Base-by-base conservation (phyloP, 192 early-diverging fungal species). In the Neocallimastix lanati region DNA sequence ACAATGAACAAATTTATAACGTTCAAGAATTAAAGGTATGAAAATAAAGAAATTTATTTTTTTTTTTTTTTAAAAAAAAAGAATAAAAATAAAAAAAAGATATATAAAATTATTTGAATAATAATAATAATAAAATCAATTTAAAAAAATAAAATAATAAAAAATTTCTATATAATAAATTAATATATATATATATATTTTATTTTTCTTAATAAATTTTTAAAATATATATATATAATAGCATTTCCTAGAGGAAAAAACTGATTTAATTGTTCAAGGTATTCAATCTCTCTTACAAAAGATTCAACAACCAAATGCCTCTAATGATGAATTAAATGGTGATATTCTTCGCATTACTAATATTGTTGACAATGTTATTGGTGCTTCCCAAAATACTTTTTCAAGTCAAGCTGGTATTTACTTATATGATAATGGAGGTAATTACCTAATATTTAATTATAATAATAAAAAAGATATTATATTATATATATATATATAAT, bases 221-320 rank as follows among this genome's bases (percentile, higher is more conserved):
- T n/a, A n/a, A n/a, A n/a, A n/a, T n/a, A n/a, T n/a, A 58, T 58
- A 80, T 29, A 21, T 58, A 40, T 1, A 14, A 37, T 82, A 93
- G 92, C 81, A 82, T 28, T 93, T 87, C 77, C 82, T 93, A 13
- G 90, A 92, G 79, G 80, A 84, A 28, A 90, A 94, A 83, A 95
- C 93, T 0, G 93, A 92, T 79, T 83, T 82, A 28, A 93, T 95
- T 79, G 92, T 95, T 13, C 90, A 92, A 78, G 87, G 91, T 12
- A 94, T 95, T 82, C 94, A 95, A 83, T 84, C 85, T 6, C 84
- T 95, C 2, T 83, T 95, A 29, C 82, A 84, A 28, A 86, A 90
- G 2, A 86, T 95, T 79, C 87, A 92, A 13, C 87, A 86, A 76
- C 81, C 79, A 82, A 86, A 67, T 76, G 81, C 77, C 79, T 83